Base-by-base conservation (phyloP, 2,329 filamentous ascomycete species). In the Nigrospora sphaerica region DNA sequence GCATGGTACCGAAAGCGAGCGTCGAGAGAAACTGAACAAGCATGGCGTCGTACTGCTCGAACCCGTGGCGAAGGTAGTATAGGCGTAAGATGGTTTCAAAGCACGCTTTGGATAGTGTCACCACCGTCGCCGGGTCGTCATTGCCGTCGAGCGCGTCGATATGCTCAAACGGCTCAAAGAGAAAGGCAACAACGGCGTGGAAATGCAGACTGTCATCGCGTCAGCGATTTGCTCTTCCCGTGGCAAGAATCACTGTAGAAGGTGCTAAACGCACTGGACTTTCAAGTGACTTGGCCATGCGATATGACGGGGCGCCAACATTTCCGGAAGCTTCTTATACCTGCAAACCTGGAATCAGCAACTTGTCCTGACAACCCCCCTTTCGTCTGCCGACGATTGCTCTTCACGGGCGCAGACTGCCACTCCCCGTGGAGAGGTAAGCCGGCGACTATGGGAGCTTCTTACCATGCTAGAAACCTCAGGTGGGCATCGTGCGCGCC, bases 201-300 rank as follows among this genome's bases (percentile, higher is more conserved):
- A 66, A 64, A 38, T 67, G 61, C 51, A 67, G 63, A 39, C 65
- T 68, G 49, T 28, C 1, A 31, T 31, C 12, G 4, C 4, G 28
- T 49, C 13, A 50, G 38, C 11, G 14, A 37, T 9, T 11, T 19
- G 18, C 11, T 32, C 9, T 14, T 13, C 6, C 18, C 14, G 14
- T 32, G 31, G 39, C 4, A 12, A n/a, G 14, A 16, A 19, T 28
- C 2, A 12, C n/a, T 10, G 17, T 28, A 36, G 41, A 32, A 3
- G 31, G 32, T 28, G 23, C 23, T 14, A 18, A 19, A 52, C 65
- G 55, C 50, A 68, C 64, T 69, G 65, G 34, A 67, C 46, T 28
- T 64, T 62, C 3, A 69, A 39, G 18, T 69, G 65, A 1, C 54
- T 57, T 6, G 66, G 65, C 14, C 65, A 50, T 0, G 57, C 62